Base-by-base conservation (phyloP, 805 yeast species). In the Metschnikowia amazonensis region DNA sequence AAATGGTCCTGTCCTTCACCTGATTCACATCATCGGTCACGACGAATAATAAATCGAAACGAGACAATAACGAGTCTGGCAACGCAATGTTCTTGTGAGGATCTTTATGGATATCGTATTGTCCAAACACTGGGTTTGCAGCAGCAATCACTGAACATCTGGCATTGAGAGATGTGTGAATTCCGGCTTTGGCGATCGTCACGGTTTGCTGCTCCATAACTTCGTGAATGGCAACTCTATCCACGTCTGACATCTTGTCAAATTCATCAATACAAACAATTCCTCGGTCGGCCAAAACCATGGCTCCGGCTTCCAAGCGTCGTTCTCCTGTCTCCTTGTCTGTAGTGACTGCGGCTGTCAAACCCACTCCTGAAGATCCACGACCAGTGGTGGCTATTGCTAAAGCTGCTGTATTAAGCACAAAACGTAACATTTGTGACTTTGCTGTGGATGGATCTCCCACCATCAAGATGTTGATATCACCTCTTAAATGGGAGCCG, bases 161-260 rank as follows among this genome's bases (percentile, higher is more conserved):
- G 11, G 99, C 98, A 62, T 92, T 92, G 56, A 92, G 76, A 5
- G 98, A 86, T 2, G 98, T 90, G 65, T 92, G 97, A 59, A 92
- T 92, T 52, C 99, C 99, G 4, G 98, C 99, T 65, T 92, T 92
- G 43, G 98, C 96, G 60, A 92, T 90, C 2, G 98, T 90, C 24
- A 92, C 97, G 0, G 99, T 94, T 66, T 94, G 99, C 70, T 94
- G 99, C 72, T 94, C 99, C 99, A 94, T 94, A 41, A 94, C 99
- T 77, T 94, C 99, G 68, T 94, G 99, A 60, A 94, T 94, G 1
- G 98, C 98, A 43, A 94, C 98, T 63, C 99, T 79, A 70, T 94
- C 99, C 23, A 82, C 80, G 65, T 94, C 99, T 51, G 87, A 84
- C 99, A 94, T 94, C 68, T 94, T 94, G 70, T 92, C 99, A 62